phyloP scores from a whole-genome alignment of 2,329 filamentous ascomycete genomes.

The Botryotinia calthae region DNA sequence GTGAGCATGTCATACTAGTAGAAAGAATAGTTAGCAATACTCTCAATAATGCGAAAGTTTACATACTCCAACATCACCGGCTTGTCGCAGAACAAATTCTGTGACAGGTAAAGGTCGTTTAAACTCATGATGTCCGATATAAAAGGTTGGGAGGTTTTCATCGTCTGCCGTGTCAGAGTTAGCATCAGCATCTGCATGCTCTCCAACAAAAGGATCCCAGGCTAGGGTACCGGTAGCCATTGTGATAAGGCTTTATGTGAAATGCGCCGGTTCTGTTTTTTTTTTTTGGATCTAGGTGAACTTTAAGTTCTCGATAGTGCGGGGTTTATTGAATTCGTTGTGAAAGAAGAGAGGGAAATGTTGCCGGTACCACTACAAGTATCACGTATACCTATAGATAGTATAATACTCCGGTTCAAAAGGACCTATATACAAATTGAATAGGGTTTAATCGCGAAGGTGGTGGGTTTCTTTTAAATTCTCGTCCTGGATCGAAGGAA shows the following conservation, averaged over 20 bases:
- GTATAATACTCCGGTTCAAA: not conserved
- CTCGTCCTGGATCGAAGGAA: not conserved
- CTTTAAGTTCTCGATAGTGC: not conserved
- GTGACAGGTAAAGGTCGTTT: conserved; percentile 58
- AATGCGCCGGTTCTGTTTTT: not conserved
- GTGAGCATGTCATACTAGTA: conserved; percentile 75
- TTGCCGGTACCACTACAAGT: not conserved
- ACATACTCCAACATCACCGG: conserved; percentile 68
- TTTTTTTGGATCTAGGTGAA: not conserved
- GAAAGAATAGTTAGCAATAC: not conserved
- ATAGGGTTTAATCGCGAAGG: not conserved
- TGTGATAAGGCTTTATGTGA: not conserved
- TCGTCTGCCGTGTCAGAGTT: conserved; percentile 31
- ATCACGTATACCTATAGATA: not conserved
- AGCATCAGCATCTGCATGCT: conserved; percentile 20
- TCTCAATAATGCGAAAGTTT: not conserved
- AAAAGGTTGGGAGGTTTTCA: conserved; percentile 52
- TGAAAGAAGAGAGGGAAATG: not conserved
- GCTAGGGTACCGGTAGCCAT: conserved; percentile 15
- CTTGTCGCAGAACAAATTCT: conserved; percentile 62
- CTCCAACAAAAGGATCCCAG: conserved; percentile 5
- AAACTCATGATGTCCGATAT: conserved; percentile 73
- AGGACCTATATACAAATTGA: not conserved
- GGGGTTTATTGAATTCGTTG: not conserved
- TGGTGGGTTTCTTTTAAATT: not conserved